Conservation (phyloP, 306 rosid species). For the Quercus ilex region DNA sequence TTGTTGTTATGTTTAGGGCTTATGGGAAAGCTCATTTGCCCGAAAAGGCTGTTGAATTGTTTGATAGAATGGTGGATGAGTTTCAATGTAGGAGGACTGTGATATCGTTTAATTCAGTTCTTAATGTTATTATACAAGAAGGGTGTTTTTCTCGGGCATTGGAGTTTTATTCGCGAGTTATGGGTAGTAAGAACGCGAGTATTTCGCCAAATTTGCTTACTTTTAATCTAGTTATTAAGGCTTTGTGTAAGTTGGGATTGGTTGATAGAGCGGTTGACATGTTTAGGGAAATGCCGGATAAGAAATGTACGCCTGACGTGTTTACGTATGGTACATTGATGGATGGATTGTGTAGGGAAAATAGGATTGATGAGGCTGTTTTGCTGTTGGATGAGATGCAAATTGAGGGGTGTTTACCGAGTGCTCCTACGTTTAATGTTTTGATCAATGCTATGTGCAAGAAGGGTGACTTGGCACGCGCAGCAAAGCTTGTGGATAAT, state of each 20-base stretch:
- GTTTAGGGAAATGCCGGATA: constrained; percentile 67
- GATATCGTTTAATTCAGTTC: constrained; percentile 84
- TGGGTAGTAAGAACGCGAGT: constrained; percentile 24
- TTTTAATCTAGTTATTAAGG: constrained; percentile 80
- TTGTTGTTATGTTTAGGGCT: constrained; percentile 70
- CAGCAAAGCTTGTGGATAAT: constrained; percentile 78
- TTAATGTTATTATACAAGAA: constrained; percentile 70
- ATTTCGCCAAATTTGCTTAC: constrained; percentile 66
- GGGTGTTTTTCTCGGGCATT: constrained; percentile 48
- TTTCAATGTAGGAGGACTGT: constrained; percentile 75
- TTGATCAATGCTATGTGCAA: constrained; percentile 79
- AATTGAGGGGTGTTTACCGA: constrained; percentile 68
- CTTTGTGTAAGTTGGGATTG: constrained; percentile 72
- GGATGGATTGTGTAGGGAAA: constrained; percentile 82
- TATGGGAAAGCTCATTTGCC: constrained; percentile 83
- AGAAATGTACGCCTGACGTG: constrained; percentile 59
- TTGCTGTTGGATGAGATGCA: constrained; percentile 92
- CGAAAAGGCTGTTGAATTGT: constrained; percentile 65
- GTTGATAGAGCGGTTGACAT: constrained; percentile 70
- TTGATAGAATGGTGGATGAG: constrained; percentile 68
- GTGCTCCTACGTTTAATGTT: constrained; percentile 63
- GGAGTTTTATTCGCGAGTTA: constrained; percentile 53
- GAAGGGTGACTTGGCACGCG: constrained; percentile 77
- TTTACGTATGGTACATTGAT: constrained; percentile 76
- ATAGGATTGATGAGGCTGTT: constrained; percentile 77